Conservation (phyloP, 768 basidiomycete genomes). For the Mycena sanguinolenta region DNA sequence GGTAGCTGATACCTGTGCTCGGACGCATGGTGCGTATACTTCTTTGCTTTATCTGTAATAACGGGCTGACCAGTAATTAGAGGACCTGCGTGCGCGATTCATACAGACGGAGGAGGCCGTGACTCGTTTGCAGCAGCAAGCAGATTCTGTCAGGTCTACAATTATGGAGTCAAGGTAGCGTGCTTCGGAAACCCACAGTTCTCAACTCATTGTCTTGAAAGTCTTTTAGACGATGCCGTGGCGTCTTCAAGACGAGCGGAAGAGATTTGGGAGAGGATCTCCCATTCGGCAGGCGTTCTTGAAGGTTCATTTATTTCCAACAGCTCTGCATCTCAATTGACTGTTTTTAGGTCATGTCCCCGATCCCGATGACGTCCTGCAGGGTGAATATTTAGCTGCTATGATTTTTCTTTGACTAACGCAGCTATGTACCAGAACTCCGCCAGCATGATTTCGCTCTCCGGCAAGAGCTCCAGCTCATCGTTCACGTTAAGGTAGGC, state of each 20-base stretch:
- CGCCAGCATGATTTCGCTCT: constrained; percentile 72
- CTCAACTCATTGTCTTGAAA: constrained; percentile 41
- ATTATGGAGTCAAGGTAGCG: constrained; percentile 63
- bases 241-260: constrained; percentile 67
- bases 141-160: constrained; percentile 68
- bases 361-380: constrained; percentile 64
- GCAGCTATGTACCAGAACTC: constrained; percentile 62
- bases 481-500: constrained; percentile 68
- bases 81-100: constrained; percentile 70
- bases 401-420: background rate
- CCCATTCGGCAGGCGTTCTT: constrained; percentile 61
- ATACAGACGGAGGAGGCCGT: constrained; percentile 68
- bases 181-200: background rate
- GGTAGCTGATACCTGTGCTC: constrained; percentile 78
- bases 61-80: constrained; percentile 48
- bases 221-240: constrained; percentile 73
- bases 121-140: constrained; percentile 65
- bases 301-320: constrained; percentile 56
- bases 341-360: constrained; percentile 55
- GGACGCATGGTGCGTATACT: constrained; percentile 71
- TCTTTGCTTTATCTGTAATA: background rate
- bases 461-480: constrained; percentile 70
- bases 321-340: background rate
- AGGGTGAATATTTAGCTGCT: constrained; percentile 54
- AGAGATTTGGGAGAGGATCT: constrained; percentile 69